Evolutionary conservation across 495 filamentous ascomycete genomes (phyloP), one percentile per base, ranked within the genome.

Genomic region (Xylaria longipes): DNA sequence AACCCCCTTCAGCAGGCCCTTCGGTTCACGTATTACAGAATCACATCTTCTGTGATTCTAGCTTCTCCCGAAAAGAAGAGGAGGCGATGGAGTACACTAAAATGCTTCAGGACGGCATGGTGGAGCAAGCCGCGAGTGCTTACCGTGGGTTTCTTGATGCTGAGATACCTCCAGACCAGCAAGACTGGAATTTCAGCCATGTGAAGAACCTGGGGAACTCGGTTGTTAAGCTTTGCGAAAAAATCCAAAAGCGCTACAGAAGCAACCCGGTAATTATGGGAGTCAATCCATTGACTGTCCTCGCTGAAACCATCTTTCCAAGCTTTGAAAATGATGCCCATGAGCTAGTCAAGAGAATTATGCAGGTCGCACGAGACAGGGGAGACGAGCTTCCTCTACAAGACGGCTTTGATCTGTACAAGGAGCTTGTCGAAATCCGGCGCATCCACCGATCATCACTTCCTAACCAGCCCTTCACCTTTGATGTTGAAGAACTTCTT

Each of bases 381-480:
- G 89, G 86, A n/a, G 86, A 90, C 66, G 94, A 97, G 74, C 88
- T 98, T 43, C 88, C 88, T 41, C 87, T 98, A 29, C 87, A 97
- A 74, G 97, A 99, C 76, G 97, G 94, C 0, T 98, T 99, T 78
- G 92, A 95, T 73, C 83, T 99, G 3, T 99, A 99, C 81, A 91
- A 88, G 76, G 91, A 97, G 73, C 85, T 99, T 46, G 89, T 94
- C 12, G 91, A 91, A 74, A 92, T 98, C 60, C 91, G 94, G 11
- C 86, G 88, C 17, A 92, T 97, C 50, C 93, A 97, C 80, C 81
- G 82, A 5, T 87, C 90, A 60, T 89, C 89, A 41, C 86, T 97
- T 41, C 93, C 93, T 0, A 78, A 81, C 58, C 79, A 81, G 61
- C 83, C 84, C 6, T 99, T 98, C 79, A 91, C 89, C 14, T 97